Base-by-base conservation (phyloP, 164 flowering plant genomes). In the Aristolochia contorta region DNA sequence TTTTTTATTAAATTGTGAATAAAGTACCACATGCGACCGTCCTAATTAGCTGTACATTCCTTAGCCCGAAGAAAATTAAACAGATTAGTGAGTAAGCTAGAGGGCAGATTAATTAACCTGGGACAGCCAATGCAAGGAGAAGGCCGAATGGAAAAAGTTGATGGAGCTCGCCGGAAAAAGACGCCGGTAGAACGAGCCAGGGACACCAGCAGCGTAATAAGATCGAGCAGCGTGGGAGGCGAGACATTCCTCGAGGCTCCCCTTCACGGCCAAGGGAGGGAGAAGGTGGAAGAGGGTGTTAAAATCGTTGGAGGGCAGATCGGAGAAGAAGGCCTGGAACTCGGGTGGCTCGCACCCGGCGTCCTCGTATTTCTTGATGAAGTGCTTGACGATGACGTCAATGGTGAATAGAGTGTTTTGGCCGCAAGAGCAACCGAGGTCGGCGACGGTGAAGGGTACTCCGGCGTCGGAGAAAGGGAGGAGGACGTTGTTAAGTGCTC, bases 101-200 rank as follows among this genome's bases (percentile, higher is more conserved):
- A n/a, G n/a, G n/a, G n/a, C n/a, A n/a, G 14, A 53, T 0, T 53
- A 51, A 51, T 9, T 3, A 13, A 87, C 97, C 95, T 87, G 96
- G 63, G 93, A 87, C 20, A 87, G 89, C 97, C 97, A 87, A 57
- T 87, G 97, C 81, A 91, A 74, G 64, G 89, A 91, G 71, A 91
- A 91, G 0, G 95, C 92, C 0, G 97, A 90, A 69, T 90, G 82
- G 60, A 90, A 84, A 21, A 90, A 76, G 58, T 90, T 64, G 53
- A 87, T 72, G 4, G 87, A 85, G 54, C 74, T 70, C 0, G 82
- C 74, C 25, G 95, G 97, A 56, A 90, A 90, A 13, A 90, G 90
- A 0, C 95, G 70, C 7, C 85, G 75, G 76, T 84, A 82, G 66
- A 90, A 90, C 0, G 91, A 78, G 0, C 97, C 97, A 0, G 97